Percentiles rank a stretch among this genome's conserved stretches.
Conservation (phyloP, 2,329 filamentous ascomycete species). For the Cladophialophora bantiana region DNA sequence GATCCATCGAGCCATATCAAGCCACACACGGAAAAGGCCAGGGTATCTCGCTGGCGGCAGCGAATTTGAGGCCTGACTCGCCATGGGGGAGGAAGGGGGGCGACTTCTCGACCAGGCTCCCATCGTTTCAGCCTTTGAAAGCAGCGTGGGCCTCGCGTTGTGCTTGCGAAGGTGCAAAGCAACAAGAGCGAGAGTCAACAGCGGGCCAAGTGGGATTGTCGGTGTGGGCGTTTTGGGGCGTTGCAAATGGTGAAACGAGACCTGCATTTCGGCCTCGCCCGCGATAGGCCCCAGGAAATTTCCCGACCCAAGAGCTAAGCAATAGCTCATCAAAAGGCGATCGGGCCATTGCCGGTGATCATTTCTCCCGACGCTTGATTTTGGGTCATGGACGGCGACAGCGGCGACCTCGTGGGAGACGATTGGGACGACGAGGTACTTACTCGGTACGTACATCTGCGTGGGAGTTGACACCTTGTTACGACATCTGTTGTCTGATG, state of each 20-base stretch:
- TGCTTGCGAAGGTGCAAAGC: conserved; percentile 10
- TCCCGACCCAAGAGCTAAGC: conserved; percentile 15
- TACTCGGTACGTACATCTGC: not conserved
- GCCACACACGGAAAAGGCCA: conserved; percentile 13
- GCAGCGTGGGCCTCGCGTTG: conserved; percentile 11
- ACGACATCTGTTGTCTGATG: not conserved
- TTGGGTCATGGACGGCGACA: not conserved
- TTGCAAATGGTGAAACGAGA: conserved; percentile 28
- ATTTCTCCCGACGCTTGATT: conserved; percentile 1
- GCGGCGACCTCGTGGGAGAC: not conserved
- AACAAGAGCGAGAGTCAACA: not conserved
- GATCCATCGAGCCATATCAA: conserved; percentile 17
- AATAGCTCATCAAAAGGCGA: conserved; percentile 18
- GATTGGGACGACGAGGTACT: not conserved
- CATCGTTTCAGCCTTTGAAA: conserved; percentile 24
- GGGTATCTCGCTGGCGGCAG: not conserved
- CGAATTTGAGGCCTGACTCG: conserved; percentile 18
- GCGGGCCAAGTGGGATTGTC: conserved; percentile 22
- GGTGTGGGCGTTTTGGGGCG: conserved; percentile 5
- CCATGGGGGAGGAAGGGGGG: conserved; percentile 12
- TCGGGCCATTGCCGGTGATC: conserved; percentile 5
- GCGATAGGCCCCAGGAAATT: conserved; percentile 27
- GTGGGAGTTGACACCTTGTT: not conserved
- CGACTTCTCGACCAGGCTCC: conserved; percentile 4
- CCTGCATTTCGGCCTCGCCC: conserved; percentile 24